Percentiles rank a stretch among this genome's conserved stretches.
Evolutionary conservation across 148 eudicot genomes (phyloP).

Genomic region (Rhododendron mucronatum): DNA sequence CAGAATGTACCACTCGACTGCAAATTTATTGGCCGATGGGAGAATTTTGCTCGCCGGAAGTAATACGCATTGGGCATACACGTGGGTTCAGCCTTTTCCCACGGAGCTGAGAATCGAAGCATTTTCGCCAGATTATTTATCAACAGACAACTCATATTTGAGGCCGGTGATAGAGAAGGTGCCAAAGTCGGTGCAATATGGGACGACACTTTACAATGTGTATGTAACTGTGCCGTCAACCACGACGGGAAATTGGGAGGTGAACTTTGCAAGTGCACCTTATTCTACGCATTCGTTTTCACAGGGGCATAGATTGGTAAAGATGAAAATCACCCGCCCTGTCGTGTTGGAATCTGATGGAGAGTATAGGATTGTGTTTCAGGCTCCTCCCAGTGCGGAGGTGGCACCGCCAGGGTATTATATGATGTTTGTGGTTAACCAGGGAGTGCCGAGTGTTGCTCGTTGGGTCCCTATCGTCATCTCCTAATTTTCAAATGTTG

Average conservation of each 20-base stretch:
- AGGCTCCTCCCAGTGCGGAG: background rate
- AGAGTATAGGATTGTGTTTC: no score
- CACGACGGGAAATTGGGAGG: background rate
- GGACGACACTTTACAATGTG: background rate
- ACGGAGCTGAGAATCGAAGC: conserved; percentile 82
- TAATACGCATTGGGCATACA: conserved; percentile 81
- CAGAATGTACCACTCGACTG: conserved; percentile 88
- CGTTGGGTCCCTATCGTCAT: background rate
- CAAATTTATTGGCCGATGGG: conserved; percentile 82
- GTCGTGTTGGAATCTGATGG: no score
- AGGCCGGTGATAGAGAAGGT: conserved; percentile 36
- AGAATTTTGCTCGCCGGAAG: conserved; percentile 76
- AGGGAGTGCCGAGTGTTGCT: background rate
- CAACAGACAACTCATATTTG: conserved; percentile 38
- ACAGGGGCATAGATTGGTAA: background rate
- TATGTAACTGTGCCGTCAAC: background rate
- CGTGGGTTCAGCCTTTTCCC: conserved; percentile 42
- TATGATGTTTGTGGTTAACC: background rate
- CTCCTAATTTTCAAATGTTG: background rate
- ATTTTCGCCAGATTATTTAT: conserved; percentile 73
- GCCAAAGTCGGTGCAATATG: background rate
- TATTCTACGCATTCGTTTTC: background rate
- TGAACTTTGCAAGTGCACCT: background rate
- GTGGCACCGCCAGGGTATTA: background rate
- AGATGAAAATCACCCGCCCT: background rate